These are phyloP conservation scores for Cucurbita argyrosperma DNA, from an alignment of 306 rosid species.

Conservation along the genomic window DNA sequence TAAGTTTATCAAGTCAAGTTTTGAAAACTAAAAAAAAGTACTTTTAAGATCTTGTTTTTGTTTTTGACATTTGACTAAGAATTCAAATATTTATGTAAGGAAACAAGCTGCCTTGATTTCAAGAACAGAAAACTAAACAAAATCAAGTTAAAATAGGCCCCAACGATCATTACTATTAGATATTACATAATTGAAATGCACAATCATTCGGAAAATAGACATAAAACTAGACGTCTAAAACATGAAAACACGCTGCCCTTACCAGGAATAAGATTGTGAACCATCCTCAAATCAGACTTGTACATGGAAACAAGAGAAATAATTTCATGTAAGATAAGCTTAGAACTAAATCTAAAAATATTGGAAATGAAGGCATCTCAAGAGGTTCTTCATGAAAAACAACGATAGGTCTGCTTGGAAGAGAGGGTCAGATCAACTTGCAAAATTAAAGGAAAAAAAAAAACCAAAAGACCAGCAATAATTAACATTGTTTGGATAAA, in stretches of 20 bases:
- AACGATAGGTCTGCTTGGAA: not conserved
- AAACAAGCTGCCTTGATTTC: too few species aligned
- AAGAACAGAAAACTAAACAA: too few species aligned
- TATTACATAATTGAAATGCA: not conserved
- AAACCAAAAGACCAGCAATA: too few species aligned
- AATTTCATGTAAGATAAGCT: slow-evolving; percentile 28
- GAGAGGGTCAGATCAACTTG: not conserved
- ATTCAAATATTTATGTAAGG: too few species aligned
- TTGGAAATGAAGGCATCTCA: not conserved
- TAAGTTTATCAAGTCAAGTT: too few species aligned
- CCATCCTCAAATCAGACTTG: slow-evolving; percentile 90
- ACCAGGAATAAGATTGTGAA: slow-evolving; percentile 93
- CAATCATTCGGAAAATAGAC: not conserved
- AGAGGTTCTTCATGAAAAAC: not conserved
- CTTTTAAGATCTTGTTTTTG: too few species aligned
- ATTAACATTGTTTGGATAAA: not conserved
- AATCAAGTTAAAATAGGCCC: too few species aligned
- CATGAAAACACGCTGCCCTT: slow-evolving; percentile 24
- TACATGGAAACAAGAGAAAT: slow-evolving; percentile 33
- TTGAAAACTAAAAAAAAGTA: too few species aligned
- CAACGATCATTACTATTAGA: not conserved
- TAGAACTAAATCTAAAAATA: slow-evolving; percentile 1
- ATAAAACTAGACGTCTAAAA: not conserved
- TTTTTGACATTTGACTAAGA: too few species aligned
- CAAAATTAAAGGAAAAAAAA: not conserved